phyloP scores from a whole-genome alignment of 78 protist genomes.

The Dictyostelium brefeldianum region DNA sequence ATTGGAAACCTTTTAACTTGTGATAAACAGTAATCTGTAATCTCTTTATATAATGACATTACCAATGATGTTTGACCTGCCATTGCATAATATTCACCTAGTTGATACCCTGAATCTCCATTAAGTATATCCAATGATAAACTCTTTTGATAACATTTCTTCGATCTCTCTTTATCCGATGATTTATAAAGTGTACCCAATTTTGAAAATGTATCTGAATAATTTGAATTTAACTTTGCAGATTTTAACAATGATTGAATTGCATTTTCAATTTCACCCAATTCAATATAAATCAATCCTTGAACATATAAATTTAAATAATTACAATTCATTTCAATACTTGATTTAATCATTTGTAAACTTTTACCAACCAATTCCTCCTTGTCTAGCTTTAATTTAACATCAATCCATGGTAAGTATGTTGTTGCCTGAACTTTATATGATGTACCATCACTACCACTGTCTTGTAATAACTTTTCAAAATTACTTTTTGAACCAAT shows the following conservation, averaged over 20 bases:
- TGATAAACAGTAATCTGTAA: constrained; percentile 25
- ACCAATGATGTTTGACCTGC: constrained; percentile 40
- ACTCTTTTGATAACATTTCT: constrained; percentile 78
- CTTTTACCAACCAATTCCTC: neutral
- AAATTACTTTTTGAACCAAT: constrained; percentile 14
- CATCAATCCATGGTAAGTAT: neutral
- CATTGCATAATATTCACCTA: constrained; percentile 22
- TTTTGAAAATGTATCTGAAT: constrained; percentile 44
- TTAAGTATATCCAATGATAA: constrained; percentile 69
- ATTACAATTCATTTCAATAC: neutral
- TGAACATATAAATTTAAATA: constrained; percentile 1
- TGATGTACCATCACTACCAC: neutral
- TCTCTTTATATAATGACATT: constrained; percentile 46
- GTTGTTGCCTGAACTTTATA: neutral
- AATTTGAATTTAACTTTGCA: constrained; percentile 53
- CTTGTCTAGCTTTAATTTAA: neutral
- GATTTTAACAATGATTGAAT: constrained; percentile 31
- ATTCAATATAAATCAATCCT: neutral
- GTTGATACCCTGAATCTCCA: constrained; percentile 48
- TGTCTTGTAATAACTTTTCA: neutral
- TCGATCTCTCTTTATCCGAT: constrained; percentile 41
- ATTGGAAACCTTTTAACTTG: constrained; percentile 27
- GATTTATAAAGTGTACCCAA: constrained; percentile 36
- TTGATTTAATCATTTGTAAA: neutral
- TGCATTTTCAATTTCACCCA: neutral